Percentiles rank a stretch among this genome's conserved stretches.
These are phyloP conservation scores for Penicillium sp. DNA, from an alignment of 2,329 filamentous ascomycete genomes.

Conservation along the genomic window DNA sequence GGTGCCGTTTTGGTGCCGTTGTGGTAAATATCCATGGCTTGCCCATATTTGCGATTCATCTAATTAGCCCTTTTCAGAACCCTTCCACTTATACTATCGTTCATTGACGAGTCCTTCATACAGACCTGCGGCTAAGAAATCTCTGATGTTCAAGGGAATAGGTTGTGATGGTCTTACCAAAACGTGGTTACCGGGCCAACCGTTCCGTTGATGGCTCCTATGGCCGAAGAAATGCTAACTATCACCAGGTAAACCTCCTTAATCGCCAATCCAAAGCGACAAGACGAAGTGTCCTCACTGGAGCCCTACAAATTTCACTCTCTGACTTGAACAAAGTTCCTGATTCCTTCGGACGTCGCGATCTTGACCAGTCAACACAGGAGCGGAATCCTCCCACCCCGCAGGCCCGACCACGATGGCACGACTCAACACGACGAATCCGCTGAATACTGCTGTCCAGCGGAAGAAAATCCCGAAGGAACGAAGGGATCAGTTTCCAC, in stretches of 20 bases:
- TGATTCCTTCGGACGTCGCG: background rate
- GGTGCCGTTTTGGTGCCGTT: too few relatives aligned
- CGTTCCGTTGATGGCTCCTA: constrained; percentile 4
- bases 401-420: constrained; percentile 25
- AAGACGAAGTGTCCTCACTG: background rate
- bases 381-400: background rate
- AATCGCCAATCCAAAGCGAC: background rate
- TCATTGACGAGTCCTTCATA: background rate
- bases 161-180: background rate
- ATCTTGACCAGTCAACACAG: background rate
- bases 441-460: constrained; percentile 9
- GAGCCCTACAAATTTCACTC: background rate
- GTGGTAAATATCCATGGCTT: too few relatives aligned
- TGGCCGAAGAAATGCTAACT: constrained; percentile 2
- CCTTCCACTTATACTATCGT: background rate
- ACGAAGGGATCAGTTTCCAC: background rate
- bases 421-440: constrained; percentile 30
- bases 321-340: background rate
- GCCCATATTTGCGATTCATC: too few relatives aligned
- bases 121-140: background rate
- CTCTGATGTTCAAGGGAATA: background rate
- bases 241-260: background rate
- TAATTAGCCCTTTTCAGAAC: too few relatives aligned
- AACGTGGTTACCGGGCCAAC: constrained; percentile 21
- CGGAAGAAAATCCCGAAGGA: constrained; percentile 12